These are phyloP conservation scores for Butyriboletus appendiculatus DNA, from an alignment of 1,284 basidiomycete species.

Conservation along the genomic window DNA sequence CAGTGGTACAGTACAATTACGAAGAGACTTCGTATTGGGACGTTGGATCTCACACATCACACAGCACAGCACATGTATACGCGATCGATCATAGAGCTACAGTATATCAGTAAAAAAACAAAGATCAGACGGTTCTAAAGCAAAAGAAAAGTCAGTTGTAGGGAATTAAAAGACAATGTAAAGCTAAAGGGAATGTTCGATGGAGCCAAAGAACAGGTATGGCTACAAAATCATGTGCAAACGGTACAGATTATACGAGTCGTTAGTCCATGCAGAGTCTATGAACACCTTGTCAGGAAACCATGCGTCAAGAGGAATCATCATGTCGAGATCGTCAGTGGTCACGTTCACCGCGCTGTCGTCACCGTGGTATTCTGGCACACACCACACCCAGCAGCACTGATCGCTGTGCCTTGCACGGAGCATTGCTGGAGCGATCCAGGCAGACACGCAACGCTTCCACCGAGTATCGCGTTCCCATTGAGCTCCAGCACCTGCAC, in stretches of 20 bases:
- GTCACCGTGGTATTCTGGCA: slow-evolving; percentile 20
- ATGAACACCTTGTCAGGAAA: slow-evolving; percentile 1
- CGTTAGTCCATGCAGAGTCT: slow-evolving; percentile 5
- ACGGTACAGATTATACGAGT: slow-evolving; percentile 3
- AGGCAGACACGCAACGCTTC: slow-evolving; percentile 23
- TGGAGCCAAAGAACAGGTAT: slow-evolving; percentile 2
- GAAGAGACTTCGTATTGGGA: not conserved
- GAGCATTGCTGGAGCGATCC: slow-evolving; percentile 19
- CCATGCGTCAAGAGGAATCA: not conserved
- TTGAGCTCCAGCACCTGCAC: slow-evolving; percentile 34
- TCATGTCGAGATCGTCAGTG: slow-evolving; percentile 6
- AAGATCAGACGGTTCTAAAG: not conserved
- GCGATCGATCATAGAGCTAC: slow-evolving; percentile 1
- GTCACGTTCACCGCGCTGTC: not conserved
- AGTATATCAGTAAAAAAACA: not conserved
- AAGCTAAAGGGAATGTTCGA: not conserved
- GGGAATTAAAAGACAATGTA: not conserved
- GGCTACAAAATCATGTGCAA: slow-evolving; percentile 16
- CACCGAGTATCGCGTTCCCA: slow-evolving; percentile 33
- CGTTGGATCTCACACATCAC: not conserved
- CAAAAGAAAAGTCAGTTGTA: not conserved
- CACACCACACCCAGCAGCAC: slow-evolving; percentile 22
- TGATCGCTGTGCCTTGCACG: slow-evolving; percentile 25
- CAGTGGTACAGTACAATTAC: too few species aligned
- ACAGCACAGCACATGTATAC: not conserved